These are phyloP conservation scores for Hyphopichia homilentoma DNA, from an alignment of 805 yeast genomes.

Conservation along the genomic window DNA sequence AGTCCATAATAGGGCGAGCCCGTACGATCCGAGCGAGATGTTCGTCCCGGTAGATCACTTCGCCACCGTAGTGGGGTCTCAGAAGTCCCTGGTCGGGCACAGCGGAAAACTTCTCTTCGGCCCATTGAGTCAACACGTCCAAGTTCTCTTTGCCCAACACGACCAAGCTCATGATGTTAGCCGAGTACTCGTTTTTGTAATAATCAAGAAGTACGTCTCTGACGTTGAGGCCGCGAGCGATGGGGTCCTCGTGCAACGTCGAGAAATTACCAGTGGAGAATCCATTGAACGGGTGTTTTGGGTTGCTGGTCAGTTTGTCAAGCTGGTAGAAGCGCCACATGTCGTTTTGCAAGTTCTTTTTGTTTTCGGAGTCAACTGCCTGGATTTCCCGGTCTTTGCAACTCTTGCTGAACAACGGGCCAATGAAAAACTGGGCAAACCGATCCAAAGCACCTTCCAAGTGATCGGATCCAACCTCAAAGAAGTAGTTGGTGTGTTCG, in stretches of 20 bases:
- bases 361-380: constrained; percentile 95
- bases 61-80: constrained; percentile 40
- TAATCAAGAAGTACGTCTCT: constrained; percentile 78
- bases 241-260: constrained; percentile 71
- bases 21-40: constrained; percentile 52
- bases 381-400: constrained; percentile 89
- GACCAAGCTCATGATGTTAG: constrained; percentile 86
- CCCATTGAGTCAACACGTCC: constrained; percentile 70
- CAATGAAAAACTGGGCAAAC: constrained; percentile 86
- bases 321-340: constrained; percentile 85
- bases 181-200: constrained; percentile 67
- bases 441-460: constrained; percentile 88
- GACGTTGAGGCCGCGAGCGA: constrained; percentile 59
- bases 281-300: constrained; percentile 76
- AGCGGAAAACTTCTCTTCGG: constrained; percentile 56
- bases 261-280: constrained; percentile 85
- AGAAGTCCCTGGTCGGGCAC: constrained; percentile 52
- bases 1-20: constrained; percentile 82
- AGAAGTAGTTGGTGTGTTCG: constrained; percentile 85
- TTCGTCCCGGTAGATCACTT: constrained; percentile 45
- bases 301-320: constrained; percentile 69
- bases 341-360: constrained; percentile 88
- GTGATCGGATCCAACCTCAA: constrained; percentile 73
- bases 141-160: constrained; percentile 78
- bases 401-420: constrained; percentile 68